Evolutionary conservation across 768 basidiomycete species (phyloP), one percentile per base, ranked within the genome.

Genomic region (Paxillus rubicundulus): DNA sequence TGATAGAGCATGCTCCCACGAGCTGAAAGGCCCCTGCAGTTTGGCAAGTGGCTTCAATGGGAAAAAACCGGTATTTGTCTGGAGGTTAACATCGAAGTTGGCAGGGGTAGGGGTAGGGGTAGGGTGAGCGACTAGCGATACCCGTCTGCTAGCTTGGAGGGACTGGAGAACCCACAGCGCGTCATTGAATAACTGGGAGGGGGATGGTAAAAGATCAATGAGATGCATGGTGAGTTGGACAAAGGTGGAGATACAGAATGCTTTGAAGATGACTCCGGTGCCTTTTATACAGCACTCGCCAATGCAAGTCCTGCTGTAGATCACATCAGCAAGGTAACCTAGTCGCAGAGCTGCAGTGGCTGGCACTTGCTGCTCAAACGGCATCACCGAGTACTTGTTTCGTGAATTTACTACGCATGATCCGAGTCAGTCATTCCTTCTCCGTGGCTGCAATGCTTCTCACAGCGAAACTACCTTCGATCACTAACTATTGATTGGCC

Each of bases 11-110:
- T 71, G 57, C 70, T 95, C 92, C 93, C 92, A 98, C 5, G 81
- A 64, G 12, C 67, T 68, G 62, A 79, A 95, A 28, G 70, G 67
- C 9, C 63, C 65, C 5, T 77, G 74, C 21, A 96, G 74, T 24
- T 70, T 77, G 2, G 80, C 77, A 7, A 89, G 77, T 1, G 84
- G 84, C 34, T 73, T 68, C 3, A 79, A 69, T 1, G 95, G 96
- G 59, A 98, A 81, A 74, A 98, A 98, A 0, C 96, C 96, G 0
- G 89, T 86, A 58, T 83, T 58, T 14, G 60, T 61, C 28, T 72
- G 54, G 49, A 70, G 64, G 48, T 72, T 62, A 16, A 86, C 68
- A 58, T 86, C 84, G 51, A 82, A 85, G 51, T 82, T 76, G 2
- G 65, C 59, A 17, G 73, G 74, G 10, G 71, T 24, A 24, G 24